Evolutionary conservation across 495 filamentous ascomycete genomes (phyloP).

Genomic region (Corynascus novoguineensis): DNA sequence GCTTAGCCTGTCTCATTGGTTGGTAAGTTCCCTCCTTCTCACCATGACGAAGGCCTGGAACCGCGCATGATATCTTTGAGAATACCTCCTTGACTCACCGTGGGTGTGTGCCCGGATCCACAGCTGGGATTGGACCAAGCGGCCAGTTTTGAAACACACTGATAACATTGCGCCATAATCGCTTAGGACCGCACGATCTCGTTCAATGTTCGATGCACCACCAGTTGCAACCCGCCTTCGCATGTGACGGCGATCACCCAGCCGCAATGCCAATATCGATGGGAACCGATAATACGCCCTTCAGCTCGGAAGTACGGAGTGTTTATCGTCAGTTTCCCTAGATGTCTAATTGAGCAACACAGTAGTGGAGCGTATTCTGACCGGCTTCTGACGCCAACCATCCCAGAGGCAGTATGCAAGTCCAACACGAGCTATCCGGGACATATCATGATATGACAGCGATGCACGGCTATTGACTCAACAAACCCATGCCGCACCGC

Average conservation of each 20-base stretch:
- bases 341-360: too few relatives aligned
- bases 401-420: too few relatives aligned
- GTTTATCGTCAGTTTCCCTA: neutral
- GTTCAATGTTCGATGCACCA: neutral
- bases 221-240: neutral
- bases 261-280: too few relatives aligned
- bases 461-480: neutral
- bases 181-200: neutral
- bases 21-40: neutral
- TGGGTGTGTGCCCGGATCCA: too few relatives aligned
- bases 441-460: neutral
- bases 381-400: too few relatives aligned
- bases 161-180: slow-evolving; percentile 10
- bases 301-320: neutral
- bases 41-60: neutral
- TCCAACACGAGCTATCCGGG: too few relatives aligned
- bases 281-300: too few relatives aligned
- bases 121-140: neutral
- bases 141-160: neutral
- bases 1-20: neutral
- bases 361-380: too few relatives aligned
- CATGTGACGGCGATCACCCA: slow-evolving; percentile 3
- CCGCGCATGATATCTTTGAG: neutral
- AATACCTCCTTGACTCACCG: slow-evolving; percentile 8
- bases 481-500: neutral